Base-by-base conservation (phyloP, 345 rosid species). In the Arabis hirsuta region DNA sequence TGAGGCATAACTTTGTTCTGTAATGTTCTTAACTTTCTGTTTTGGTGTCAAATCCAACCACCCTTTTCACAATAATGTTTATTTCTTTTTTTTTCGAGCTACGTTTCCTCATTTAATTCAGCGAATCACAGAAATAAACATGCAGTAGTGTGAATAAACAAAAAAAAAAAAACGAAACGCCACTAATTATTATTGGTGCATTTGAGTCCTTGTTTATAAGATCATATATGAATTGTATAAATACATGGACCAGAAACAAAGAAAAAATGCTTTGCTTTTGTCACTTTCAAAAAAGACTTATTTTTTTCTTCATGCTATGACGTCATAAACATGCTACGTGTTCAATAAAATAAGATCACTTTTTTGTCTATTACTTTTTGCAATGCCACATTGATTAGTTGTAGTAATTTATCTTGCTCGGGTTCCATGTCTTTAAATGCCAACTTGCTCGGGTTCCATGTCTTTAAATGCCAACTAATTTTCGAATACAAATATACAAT, bases 41-140 rank as follows among this genome's bases (percentile, higher is more conserved):
- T 67, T 74, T 67, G 78, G 69, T 74, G 78, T 74, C 78, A 67
- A 67, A 74, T 74, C 78, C 62, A 67, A 43, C 47, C 0, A 67
- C 69, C 42, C 60, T 63, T 52, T n/a, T n/a, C 16, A 54, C 67
- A 72, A 63, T 54, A 73, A 65, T 73, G 65, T 55, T 45, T 8
- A 42, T 71, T 61, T 51, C 34, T 42, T 54, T 6, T 52, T 38
- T 14, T 44, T 45, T 36, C 0, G 57, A 55, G 57, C 65, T 64
- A 73, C 65, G 70, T 73, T 73, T 64, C 71, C 16, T 64, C 69
- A 47, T 46, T 56, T 46, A 73, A 73, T 64, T 36, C 67, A 55
- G 22, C 57, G 31, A 72, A 45, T 64, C 50, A 16, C 32, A 64
- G 12, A 31, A 57, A 73, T 48, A 48, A 55, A 56, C 39, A 41